Conservation (phyloP, 2,329 filamentous ascomycete species). For the Diaporthe sp. region DNA sequence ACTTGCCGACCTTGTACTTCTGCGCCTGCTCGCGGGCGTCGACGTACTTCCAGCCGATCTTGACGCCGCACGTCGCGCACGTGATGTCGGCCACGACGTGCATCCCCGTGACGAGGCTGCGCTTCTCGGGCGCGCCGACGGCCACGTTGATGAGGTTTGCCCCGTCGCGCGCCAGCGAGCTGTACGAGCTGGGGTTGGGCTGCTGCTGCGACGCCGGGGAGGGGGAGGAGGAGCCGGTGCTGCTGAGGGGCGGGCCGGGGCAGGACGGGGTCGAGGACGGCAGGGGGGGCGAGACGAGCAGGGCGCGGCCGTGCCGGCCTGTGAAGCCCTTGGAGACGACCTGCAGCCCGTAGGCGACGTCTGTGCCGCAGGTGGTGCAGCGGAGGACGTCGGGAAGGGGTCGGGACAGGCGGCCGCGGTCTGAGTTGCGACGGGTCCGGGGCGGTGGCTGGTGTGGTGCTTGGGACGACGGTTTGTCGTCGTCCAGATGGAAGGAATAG, state of each 20-base stretch:
- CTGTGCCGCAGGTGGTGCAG: conserved; percentile 69
- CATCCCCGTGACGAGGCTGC: conserved; percentile 71
- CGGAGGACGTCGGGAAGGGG: conserved; percentile 67
- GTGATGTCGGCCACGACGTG: conserved; percentile 75
- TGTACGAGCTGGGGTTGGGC: conserved; percentile 39
- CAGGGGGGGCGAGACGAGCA: conserved; percentile 62
- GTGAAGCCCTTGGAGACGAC: conserved; percentile 76
- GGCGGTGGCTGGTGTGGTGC: conserved; percentile 32
- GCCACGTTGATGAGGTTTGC: conserved; percentile 65
- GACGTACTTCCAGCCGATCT: conserved; percentile 78
- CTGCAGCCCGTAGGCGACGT: conserved; percentile 72
- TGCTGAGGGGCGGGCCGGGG: conserved; percentile 42
- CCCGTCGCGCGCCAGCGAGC: conserved; percentile 32
- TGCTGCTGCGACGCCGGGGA: background rate
- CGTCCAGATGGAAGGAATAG: conserved; percentile 39
- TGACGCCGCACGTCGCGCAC: conserved; percentile 67
- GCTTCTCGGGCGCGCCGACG: conserved; percentile 65
- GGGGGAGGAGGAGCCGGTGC: conserved; percentile 34
- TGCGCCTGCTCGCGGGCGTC: conserved; percentile 71
- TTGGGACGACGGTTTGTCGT: conserved; percentile 44
- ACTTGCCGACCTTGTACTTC: conserved; percentile 78
- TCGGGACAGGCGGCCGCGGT: conserved; percentile 53
- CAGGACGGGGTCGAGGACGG: conserved; percentile 34
- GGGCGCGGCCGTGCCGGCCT: conserved; percentile 74
- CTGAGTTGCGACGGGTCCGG: conserved; percentile 39